Base-by-base conservation (phyloP, 202 grass and related monocot genomes). In the Setaria viridis region DNA sequence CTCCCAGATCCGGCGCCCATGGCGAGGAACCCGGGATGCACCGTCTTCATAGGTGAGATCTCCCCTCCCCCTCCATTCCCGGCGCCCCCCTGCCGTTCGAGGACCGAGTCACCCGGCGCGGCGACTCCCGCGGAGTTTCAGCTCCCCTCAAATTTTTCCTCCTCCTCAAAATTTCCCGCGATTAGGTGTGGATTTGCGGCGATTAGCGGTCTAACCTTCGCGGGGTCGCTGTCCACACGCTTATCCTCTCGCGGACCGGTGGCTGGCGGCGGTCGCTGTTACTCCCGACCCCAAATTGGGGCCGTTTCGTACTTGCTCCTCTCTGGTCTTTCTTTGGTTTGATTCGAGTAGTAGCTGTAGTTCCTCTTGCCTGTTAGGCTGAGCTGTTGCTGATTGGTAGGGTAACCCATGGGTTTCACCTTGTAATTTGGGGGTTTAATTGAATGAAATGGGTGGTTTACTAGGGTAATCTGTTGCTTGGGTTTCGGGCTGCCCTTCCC, bases 11-110 rank as follows among this genome's bases (percentile, higher is more conserved):
- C 80, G 76, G 55, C 16, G 37, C 30, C 87, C 19, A 92, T 92
- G 91, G 70, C 91, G 80, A 86, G 84, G 84, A 92, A 92, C 50
- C 87, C 91, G 70, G 76, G 70, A 54, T 92, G 87, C 80, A 59
- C 80, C 63, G 91, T 92, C 77, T 92, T 78, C 87, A 92, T 92
- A 84, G 91, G 91, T 92, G 65, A 89, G 87, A 89, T 85, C 66
- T 78, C 83, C 37, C 0, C 49, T 30, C 72, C 11, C 39, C 5
- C 39, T 41, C 39, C 39, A 4, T 5, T 41, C 39, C 39, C 39
- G 5, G 6, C 9, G 35, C 9, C 57, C 48, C 39, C 20, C 42
- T 34, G 59, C 50, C 29, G 4, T 67, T 78, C 49, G 10, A 79
- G 42, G 12, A 15, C 51, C 75, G 30, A 57, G 45, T 55, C 82